Base-by-base conservation (phyloP, 805 yeast species). In the Candida vaughaniae region DNA sequence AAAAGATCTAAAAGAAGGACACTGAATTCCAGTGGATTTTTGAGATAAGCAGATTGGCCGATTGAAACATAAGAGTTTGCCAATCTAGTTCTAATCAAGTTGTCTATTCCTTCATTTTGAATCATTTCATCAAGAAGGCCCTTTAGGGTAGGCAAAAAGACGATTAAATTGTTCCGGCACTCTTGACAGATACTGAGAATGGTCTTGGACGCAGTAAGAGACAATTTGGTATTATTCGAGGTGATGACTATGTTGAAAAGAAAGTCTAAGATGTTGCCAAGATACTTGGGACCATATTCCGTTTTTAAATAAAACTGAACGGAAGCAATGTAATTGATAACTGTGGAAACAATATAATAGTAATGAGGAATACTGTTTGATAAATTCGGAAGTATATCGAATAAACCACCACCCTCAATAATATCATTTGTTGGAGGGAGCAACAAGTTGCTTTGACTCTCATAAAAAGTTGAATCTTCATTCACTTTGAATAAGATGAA, bases 21-120 rank as follows among this genome's bases (percentile, higher is more conserved):
- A 7, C 61, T 62, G 25, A 60, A 51, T 20, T 49, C 39, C 1
- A 17, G 25, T 3, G 85, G 80, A n/a, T 33, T 39, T 31, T 75
- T 67, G 18, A 66, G 64, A 18, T 73, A 56, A 6, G 36, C 29
- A 16, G 78, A 67, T 49, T 79, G 82, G 19, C 81, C 66, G 30
- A 85, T 77, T 12, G 81, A 80, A 4, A 83, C 73, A 50, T 78
- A 75, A 0, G 90, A 72, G 42, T 78, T 75, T 25, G 77, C 67
- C 56, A 85, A 65, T 41, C 85, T 65, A 49, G 80, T 80, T 44
- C 85, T 60, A 4, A 78, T 74, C 31, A 74, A 55, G 16, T 70
- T 45, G 37, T 69, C 77, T 10, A 73, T 56, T 0, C 52, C 40
- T 0, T 53, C 39, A 35, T 69, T 66, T 10, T 56, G 56, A 7